phyloP scores from a whole-genome alignment of 305 asterid species.

The Fraxinus latifolia region DNA sequence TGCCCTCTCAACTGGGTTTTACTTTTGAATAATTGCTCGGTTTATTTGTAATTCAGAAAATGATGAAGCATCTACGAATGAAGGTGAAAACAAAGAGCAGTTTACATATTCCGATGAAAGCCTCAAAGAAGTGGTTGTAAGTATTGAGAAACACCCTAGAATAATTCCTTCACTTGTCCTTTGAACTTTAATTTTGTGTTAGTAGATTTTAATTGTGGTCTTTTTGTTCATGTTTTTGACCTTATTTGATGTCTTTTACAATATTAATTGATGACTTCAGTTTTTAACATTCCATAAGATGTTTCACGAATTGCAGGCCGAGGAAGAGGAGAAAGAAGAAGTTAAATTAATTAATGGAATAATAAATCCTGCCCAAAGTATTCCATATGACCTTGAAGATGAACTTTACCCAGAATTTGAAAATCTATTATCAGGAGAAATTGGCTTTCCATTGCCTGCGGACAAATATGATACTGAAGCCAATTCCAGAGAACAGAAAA shows the following conservation, averaged over 20 bases:
- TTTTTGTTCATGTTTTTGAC: not conserved
- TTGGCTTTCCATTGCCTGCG: slow-evolving; percentile 60
- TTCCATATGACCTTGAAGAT: slow-evolving; percentile 54
- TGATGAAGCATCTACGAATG: slow-evolving; percentile 35
- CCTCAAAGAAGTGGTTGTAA: slow-evolving; percentile 55
- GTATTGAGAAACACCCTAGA: slow-evolving; percentile 8
- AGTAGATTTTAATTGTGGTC: not conserved
- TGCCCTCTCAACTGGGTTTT: slow-evolving; percentile 10
- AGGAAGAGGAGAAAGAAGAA: slow-evolving; percentile 85
- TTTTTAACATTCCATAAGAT: not conserved
- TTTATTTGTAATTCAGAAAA: slow-evolving; percentile 41
- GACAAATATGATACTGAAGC: slow-evolving; percentile 51
- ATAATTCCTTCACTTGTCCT: not conserved
- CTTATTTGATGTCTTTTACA: not conserved
- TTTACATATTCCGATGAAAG: slow-evolving; percentile 36
- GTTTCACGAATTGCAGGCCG: slow-evolving; percentile 37
- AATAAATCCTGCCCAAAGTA: slow-evolving; percentile 49
- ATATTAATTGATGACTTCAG: not conserved
- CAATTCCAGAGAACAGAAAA: slow-evolving; percentile 50
- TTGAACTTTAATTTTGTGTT: not conserved
- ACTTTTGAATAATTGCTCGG: not conserved
- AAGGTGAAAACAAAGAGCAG: slow-evolving; percentile 44
- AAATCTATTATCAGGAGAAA: slow-evolving; percentile 71
- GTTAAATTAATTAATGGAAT: slow-evolving; percentile 72
- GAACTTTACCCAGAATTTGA: slow-evolving; percentile 78